A percentile compares a stretch with the other conserved stretches of the same genome.
Evolutionary conservation across 768 basidiomycete species (phyloP).

Genomic region (Leucosporidium scottii): DNA sequence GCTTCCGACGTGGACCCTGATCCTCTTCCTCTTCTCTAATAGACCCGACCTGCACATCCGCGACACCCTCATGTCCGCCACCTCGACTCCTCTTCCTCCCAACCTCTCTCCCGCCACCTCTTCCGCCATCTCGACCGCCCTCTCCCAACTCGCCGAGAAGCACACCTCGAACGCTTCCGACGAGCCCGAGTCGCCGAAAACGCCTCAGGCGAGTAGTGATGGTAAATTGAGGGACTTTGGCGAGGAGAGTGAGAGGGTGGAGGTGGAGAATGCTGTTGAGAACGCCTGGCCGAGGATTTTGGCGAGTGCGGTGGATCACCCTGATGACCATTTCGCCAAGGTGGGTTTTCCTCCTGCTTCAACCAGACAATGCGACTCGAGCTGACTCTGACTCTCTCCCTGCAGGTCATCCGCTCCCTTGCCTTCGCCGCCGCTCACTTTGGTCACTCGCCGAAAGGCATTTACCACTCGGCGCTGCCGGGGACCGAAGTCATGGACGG

Average conservation of each 20-base stretch:
- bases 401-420: slow-evolving; percentile 27
- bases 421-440: slow-evolving; percentile 34
- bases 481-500: slow-evolving; percentile 35
- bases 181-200: not conserved
- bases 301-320: slow-evolving; percentile 29
- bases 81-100: slow-evolving; percentile 16
- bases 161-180: not conserved
- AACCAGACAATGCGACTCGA: too few species aligned
- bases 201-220: too few species aligned
- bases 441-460: slow-evolving; percentile 23
- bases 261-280: not conserved
- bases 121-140: not conserved
- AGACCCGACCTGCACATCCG: slow-evolving; percentile 33
- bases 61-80: slow-evolving; percentile 33
- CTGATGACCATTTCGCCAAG: slow-evolving; percentile 37
- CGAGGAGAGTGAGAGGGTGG: not conserved
- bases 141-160: not conserved
- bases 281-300: slow-evolving; percentile 30
- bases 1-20: not conserved
- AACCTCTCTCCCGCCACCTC: not conserved
- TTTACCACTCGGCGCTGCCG: slow-evolving; percentile 15
- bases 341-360: not conserved
- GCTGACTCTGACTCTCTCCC: not conserved
- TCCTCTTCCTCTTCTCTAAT: not conserved
- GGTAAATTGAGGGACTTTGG: not conserved